Percentiles rank a stretch among this genome's conserved stretches.
Evolutionary conservation across 108 stramenopile species (phyloP).

Genomic region (Nitzschia sp.): DNA sequence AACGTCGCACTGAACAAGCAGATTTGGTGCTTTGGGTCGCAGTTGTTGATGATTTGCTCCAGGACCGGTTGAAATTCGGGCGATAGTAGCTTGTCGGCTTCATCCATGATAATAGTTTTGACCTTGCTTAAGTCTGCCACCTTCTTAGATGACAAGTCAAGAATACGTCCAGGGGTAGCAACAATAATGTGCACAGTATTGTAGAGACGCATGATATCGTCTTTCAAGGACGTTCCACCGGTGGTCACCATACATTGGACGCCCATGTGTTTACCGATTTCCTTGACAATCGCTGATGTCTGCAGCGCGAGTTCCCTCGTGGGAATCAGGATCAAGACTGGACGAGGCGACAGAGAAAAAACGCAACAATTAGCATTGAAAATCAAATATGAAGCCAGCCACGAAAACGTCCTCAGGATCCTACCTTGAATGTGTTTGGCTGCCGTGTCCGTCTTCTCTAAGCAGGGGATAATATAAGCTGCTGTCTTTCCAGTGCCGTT

Average conservation of each 20-base stretch:
- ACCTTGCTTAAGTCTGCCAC: slow-evolving; percentile 93
- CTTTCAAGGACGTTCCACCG: slow-evolving; percentile 96
- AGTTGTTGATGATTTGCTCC: slow-evolving; percentile 90
- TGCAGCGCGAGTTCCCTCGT: slow-evolving; percentile 98
- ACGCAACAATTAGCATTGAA: background rate
- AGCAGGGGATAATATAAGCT: slow-evolving; percentile 98
- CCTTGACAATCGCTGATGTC: slow-evolving; percentile 98
- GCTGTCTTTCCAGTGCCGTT: slow-evolving; percentile 99
- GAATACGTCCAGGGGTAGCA: slow-evolving; percentile 97
- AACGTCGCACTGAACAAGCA: slow-evolving; percentile 99
- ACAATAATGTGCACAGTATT: slow-evolving; percentile 94
- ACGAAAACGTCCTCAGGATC: slow-evolving; percentile 7
- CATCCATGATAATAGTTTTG: slow-evolving; percentile 97
- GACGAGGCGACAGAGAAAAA: background rate
- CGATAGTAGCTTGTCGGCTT: slow-evolving; percentile 98
- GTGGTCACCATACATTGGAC: slow-evolving; percentile 98
- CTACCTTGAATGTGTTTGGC: slow-evolving; percentile 83
- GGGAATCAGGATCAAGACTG: slow-evolving; percentile 95
- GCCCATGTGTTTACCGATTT: slow-evolving; percentile 98
- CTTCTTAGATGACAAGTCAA: slow-evolving; percentile 96
- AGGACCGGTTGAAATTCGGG: slow-evolving; percentile 96
- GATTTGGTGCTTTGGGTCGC: slow-evolving; percentile 91
- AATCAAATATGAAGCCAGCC: too few relatives aligned
- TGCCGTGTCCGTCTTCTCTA: slow-evolving; percentile 95
- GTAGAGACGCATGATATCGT: slow-evolving; percentile 99